phyloP scores from a whole-genome alignment of 495 filamentous ascomycete species.

The Daldinia grandis region DNA sequence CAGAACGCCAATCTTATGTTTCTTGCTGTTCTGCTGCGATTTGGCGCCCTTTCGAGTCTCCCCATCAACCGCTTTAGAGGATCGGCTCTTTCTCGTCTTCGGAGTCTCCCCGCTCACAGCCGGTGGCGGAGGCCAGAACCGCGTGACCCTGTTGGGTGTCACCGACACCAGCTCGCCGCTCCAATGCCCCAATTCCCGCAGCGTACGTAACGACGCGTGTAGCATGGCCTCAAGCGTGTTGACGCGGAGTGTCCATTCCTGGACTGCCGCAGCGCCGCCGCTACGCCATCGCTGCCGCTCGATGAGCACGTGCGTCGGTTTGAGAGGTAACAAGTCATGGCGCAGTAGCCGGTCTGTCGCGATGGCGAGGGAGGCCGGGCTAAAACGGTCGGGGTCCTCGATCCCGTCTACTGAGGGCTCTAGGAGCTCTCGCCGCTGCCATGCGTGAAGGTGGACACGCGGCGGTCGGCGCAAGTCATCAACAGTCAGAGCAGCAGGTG shows the following conservation, averaged over 20 bases:
- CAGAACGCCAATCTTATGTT: slow-evolving; percentile 72
- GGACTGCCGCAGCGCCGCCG: slow-evolving; percentile 66
- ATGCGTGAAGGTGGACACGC: slow-evolving; percentile 43
- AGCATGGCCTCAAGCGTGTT: slow-evolving; percentile 92
- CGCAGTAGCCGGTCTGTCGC: slow-evolving; percentile 70
- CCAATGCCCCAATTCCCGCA: slow-evolving; percentile 56
- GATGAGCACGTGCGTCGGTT: slow-evolving; percentile 73
- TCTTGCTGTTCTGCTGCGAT: slow-evolving; percentile 58
- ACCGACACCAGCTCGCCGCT: slow-evolving; percentile 49
- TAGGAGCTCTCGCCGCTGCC: slow-evolving; percentile 47
- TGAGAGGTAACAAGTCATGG: slow-evolving; percentile 50
- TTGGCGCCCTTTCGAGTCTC: slow-evolving; percentile 39
- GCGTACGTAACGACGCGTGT: slow-evolving; percentile 73
- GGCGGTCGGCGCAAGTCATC: slow-evolving; percentile 18
- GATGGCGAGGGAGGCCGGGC: slow-evolving; percentile 63
- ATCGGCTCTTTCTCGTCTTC: not conserved
- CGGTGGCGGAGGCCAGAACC: slow-evolving; percentile 44
- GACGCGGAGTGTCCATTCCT: slow-evolving; percentile 90
- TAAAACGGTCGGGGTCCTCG: slow-evolving; percentile 56
- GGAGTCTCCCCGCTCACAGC: not conserved
- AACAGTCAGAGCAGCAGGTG: slow-evolving; percentile 11
- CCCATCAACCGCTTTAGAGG: not conserved
- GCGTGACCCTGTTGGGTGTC: slow-evolving; percentile 50
- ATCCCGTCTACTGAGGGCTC: slow-evolving; percentile 8
- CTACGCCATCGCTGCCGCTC: slow-evolving; percentile 78